phyloP scores from a whole-genome alignment of 2,329 filamentous ascomycete genomes.

The Colletotrichum lentis region DNA sequence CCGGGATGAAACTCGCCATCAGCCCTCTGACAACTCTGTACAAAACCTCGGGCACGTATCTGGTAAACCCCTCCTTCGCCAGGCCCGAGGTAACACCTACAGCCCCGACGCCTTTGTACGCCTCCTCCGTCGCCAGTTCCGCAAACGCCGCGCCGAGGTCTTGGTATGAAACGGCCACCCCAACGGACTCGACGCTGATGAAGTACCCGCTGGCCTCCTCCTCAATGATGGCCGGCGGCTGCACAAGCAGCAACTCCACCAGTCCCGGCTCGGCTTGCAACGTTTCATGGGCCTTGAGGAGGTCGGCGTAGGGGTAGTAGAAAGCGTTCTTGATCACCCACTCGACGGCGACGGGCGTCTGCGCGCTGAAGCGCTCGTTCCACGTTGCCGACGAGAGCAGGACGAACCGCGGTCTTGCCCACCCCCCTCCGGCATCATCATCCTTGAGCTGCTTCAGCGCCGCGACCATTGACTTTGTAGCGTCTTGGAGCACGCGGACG shows the following conservation, averaged over 20 bases:
- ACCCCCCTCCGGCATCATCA: background rate
- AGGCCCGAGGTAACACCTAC: conserved; percentile 12
- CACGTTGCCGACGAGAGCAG: conserved; percentile 29
- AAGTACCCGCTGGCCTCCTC: conserved; percentile 25
- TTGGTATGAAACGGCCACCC: conserved; percentile 12
- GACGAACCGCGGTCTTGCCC: conserved; percentile 15
- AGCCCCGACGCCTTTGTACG: conserved; percentile 6
- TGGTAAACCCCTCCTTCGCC: conserved; percentile 5
- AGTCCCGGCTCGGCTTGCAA: conserved; percentile 8
- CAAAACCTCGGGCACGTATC: conserved; percentile 17
- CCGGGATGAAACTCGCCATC: conserved; percentile 25
- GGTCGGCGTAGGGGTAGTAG: conserved; percentile 31
- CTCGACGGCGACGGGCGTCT: background rate
- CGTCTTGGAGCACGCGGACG: conserved; percentile 14
- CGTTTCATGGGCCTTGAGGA: conserved; percentile 15
- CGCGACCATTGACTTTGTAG: conserved; percentile 7
- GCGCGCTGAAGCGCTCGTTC: conserved; percentile 9
- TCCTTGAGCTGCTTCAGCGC: conserved; percentile 15
- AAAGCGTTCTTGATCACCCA: conserved; percentile 28
- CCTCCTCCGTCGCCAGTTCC: conserved; percentile 14
- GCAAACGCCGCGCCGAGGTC: conserved; percentile 30
- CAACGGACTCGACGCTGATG: conserved; percentile 12
- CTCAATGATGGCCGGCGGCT: conserved; percentile 27
- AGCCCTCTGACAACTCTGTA: conserved; percentile 9
- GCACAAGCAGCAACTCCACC: conserved; percentile 15